Evolutionary conservation across 257 asterid species (phyloP).

Genomic region (Forsythia viridissima): DNA sequence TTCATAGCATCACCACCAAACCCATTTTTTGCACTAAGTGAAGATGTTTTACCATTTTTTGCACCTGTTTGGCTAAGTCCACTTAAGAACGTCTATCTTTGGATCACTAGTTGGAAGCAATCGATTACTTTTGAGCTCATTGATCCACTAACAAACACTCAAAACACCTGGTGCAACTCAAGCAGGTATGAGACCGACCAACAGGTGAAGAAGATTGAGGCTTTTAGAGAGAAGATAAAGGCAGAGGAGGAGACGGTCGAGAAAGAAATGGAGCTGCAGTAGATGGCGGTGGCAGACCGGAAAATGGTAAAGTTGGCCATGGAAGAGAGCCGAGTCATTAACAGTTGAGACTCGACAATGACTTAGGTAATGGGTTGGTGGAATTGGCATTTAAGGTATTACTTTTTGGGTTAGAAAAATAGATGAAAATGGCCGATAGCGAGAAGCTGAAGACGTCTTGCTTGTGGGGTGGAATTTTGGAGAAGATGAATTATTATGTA

Average conservation of each 20-base stretch:
- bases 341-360: too few species aligned
- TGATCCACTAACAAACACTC: conserved; percentile 24
- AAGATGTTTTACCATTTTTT: conserved; percentile 57
- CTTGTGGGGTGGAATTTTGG: too few species aligned
- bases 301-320: conserved; percentile 51
- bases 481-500: too few species aligned
- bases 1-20: too few species aligned
- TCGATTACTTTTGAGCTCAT: conserved; percentile 45
- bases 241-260: conserved; percentile 70
- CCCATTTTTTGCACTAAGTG: too few species aligned
- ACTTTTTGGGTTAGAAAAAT: conserved; percentile 44
- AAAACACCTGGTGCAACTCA: neutral
- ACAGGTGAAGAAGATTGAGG: conserved; percentile 39
- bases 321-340: conserved; percentile 24
- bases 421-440: conserved; percentile 70
- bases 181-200: conserved; percentile 16
- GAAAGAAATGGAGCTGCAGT: conserved; percentile 69
- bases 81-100: conserved; percentile 39
- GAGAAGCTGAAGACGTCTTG: conserved; percentile 54
- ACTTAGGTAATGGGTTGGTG: conserved; percentile 35
- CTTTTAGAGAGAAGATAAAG: conserved; percentile 38
- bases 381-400: conserved; percentile 40
- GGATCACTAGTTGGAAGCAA: conserved; percentile 80
- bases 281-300: conserved; percentile 57
- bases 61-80: conserved; percentile 61